These are phyloP conservation scores for Sporisorium reilianum DNA, from an alignment of 1,284 basidiomycete genomes.

Conservation along the genomic window DNA sequence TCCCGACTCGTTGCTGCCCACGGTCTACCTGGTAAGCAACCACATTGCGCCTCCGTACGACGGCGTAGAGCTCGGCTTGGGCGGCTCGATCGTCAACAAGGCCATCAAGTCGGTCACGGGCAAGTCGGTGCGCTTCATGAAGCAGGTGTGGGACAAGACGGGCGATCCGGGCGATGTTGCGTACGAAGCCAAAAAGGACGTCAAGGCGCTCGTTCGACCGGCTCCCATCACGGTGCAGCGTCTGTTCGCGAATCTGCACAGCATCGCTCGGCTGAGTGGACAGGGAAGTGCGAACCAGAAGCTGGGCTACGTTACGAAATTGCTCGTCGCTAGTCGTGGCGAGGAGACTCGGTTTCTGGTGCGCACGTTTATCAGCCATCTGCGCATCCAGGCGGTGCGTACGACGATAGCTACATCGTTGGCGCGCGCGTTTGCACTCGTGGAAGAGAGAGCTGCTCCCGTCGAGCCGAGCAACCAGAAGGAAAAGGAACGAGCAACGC, in stretches of 20 bases:
- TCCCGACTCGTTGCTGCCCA: constrained; percentile 78
- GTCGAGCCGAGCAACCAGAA: constrained; percentile 14
- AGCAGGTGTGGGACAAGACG: constrained; percentile 71
- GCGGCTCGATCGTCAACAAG: constrained; percentile 78
- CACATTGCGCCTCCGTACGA: constrained; percentile 77
- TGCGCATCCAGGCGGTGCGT: constrained; percentile 84
- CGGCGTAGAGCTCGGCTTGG: constrained; percentile 70
- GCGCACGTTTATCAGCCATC: constrained; percentile 82
- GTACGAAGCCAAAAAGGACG: constrained; percentile 63
- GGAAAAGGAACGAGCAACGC: constrained; percentile 29
- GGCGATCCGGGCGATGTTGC: constrained; percentile 68
- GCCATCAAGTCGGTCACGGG: constrained; percentile 87
- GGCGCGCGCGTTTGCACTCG: constrained; percentile 81
- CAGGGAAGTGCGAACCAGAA: constrained; percentile 81
- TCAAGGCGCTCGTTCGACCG: constrained; percentile 63
- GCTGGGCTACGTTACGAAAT: constrained; percentile 81
- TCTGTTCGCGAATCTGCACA: constrained; percentile 68
- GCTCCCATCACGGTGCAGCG: constrained; percentile 61
- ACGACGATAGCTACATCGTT: constrained; percentile 85
- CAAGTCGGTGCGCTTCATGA: constrained; percentile 77
- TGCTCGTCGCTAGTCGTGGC: constrained; percentile 84
- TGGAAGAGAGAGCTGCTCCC: constrained; percentile 22
- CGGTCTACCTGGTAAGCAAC: constrained; percentile 92
- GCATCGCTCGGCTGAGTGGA: constrained; percentile 75
- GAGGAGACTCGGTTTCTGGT: constrained; percentile 88